Evolutionary conservation across 106 monocot genomes (phyloP).

Genomic region (Narthecium ossifragum): DNA sequence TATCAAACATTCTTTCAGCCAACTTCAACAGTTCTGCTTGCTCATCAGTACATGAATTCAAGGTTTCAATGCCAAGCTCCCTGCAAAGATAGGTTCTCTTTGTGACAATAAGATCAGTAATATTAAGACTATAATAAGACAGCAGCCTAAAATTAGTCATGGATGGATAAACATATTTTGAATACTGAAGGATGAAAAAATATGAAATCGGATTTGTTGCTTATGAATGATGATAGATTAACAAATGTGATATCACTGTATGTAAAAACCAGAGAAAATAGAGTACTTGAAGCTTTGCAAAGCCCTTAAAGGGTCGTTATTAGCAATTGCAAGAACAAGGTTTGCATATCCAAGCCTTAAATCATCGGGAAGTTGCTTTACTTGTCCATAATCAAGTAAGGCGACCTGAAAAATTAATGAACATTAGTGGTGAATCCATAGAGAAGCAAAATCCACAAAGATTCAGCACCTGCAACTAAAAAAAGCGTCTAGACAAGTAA

Average conservation of each 20-base stretch:
- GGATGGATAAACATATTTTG: too few relatives aligned
- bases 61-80: slow-evolving; percentile 71
- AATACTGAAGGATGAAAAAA: too few relatives aligned
- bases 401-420: slow-evolving; percentile 60
- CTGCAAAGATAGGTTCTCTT: slow-evolving; percentile 14
- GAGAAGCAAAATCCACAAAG: too few relatives aligned
- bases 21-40: slow-evolving; percentile 40
- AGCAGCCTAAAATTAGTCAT: too few relatives aligned
- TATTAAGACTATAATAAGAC: too few relatives aligned
- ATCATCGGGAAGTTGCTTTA: slow-evolving; percentile 58
- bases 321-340: slow-evolving; percentile 61
- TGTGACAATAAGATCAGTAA: background rate
- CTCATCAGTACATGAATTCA: slow-evolving; percentile 21
- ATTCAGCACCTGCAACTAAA: too few relatives aligned
- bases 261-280: background rate
- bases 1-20: slow-evolving; percentile 75
- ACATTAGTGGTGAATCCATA: too few relatives aligned
- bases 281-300: slow-evolving; percentile 43
- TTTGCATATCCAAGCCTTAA: slow-evolving; percentile 75
- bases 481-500: too few relatives aligned
- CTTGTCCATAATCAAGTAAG: slow-evolving; percentile 78
- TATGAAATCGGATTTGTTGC: too few relatives aligned
- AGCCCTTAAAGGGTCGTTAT: slow-evolving; percentile 38
- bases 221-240: too few relatives aligned
- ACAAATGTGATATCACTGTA: background rate